Conservation (phyloP, 495 filamentous ascomycete genomes). For the Tuber melanosporum region DNA sequence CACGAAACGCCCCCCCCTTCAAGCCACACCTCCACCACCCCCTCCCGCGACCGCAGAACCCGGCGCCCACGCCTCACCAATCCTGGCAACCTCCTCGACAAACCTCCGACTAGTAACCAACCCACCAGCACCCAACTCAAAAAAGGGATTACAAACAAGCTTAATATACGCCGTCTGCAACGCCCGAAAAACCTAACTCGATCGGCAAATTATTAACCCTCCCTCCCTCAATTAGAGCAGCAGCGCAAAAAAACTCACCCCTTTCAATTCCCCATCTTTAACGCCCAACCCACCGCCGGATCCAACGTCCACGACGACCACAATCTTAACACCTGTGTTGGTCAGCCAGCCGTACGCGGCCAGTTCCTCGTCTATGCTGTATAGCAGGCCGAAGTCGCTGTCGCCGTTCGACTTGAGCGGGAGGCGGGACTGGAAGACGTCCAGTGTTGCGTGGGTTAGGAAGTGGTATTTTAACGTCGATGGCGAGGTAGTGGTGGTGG, state of each 20-base stretch:
- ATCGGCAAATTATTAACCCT: neutral
- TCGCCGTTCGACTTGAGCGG: constrained; percentile 58
- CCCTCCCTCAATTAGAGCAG: no score
- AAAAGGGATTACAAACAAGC: no score
- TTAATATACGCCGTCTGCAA: constrained; percentile 61
- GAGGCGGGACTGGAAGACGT: constrained; percentile 78
- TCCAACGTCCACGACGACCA: constrained; percentile 76
- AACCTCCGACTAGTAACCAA: constrained; percentile 60
- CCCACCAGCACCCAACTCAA: no score
- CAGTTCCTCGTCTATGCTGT: constrained; percentile 84
- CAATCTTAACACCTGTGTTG: constrained; percentile 87
- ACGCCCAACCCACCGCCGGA: constrained; percentile 49
- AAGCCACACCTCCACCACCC: neutral
- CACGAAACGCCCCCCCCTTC: neutral
- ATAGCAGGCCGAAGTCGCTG: constrained; percentile 85
- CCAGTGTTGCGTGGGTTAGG: constrained; percentile 79
- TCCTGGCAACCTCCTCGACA: constrained; percentile 69
- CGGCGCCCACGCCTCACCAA: constrained; percentile 66
- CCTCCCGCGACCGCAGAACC: constrained; percentile 42
- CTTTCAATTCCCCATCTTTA: constrained; percentile 74
- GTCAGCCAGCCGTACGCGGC: constrained; percentile 93
- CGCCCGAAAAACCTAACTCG: constrained; percentile 68
- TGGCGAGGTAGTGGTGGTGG: constrained; percentile 48
- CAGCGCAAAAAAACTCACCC: constrained; percentile 47
- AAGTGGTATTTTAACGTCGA: constrained; percentile 81